Percentiles rank a stretch among this genome's conserved stretches.
Evolutionary conservation across 2,329 filamentous ascomycete genomes (phyloP).

Genomic region (Beauveria scarabaeidicola): DNA sequence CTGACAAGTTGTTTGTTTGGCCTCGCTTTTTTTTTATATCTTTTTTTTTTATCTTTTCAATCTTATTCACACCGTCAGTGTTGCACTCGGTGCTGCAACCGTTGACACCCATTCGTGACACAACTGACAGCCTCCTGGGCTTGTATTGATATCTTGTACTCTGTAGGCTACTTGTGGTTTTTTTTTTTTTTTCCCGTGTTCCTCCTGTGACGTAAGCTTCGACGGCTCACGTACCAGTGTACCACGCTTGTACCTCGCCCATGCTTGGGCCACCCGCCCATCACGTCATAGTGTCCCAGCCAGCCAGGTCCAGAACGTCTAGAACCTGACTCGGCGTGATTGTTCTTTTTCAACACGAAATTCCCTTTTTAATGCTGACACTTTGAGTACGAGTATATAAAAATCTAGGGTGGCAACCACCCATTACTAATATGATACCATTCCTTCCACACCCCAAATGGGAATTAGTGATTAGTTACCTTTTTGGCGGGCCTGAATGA

Average conservation of each 20-base stretch:
- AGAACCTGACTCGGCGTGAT: not conserved
- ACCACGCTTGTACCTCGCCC: not conserved
- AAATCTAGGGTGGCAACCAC: too few relatives aligned
- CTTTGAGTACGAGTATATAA: not conserved
- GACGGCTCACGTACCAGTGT: not conserved
- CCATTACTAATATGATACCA: too few relatives aligned
- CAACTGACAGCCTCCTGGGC: too few relatives aligned
- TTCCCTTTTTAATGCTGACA: not conserved
- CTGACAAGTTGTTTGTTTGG: not conserved
- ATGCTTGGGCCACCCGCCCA: not conserved
- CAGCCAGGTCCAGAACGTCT: conserved; percentile 8
- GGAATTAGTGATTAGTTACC: not conserved
- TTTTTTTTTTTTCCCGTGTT: too few relatives aligned
- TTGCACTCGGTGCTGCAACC: too few relatives aligned
- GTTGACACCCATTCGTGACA: too few relatives aligned
- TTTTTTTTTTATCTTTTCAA: not conserved
- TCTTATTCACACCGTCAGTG: not conserved
- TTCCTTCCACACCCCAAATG: not conserved
- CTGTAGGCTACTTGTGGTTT: too few relatives aligned
- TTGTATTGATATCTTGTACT: too few relatives aligned
- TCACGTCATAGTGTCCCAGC: conserved; percentile 6
- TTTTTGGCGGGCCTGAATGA: not conserved
- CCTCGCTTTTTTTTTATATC: not conserved
- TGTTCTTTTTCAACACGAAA: not conserved
- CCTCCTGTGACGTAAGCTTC: not conserved